Conservation (phyloP, 345 rosid genomes). For the Sisymbrium irio region DNA sequence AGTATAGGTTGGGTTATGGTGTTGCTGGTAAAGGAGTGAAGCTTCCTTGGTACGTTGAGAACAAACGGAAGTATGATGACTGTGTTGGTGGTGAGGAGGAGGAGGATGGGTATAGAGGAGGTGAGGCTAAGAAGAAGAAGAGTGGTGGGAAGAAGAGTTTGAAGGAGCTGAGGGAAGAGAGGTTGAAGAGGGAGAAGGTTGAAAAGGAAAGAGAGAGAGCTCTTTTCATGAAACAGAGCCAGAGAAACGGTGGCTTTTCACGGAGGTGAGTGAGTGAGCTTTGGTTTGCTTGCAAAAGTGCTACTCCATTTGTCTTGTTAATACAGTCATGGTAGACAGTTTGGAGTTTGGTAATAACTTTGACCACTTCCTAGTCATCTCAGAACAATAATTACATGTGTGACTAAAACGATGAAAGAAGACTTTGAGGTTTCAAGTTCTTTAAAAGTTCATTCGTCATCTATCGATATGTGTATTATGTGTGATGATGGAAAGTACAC, state of each 20-base stretch:
- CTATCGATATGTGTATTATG: no score
- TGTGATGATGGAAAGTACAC: no score
- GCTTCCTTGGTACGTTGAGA: conserved; percentile 89
- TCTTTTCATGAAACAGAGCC: conserved; percentile 50
- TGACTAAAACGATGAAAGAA: neutral
- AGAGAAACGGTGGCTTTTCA: conserved; percentile 45
- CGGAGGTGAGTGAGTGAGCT: conserved; percentile 37
- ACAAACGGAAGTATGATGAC: conserved; percentile 37
- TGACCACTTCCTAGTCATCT: neutral
- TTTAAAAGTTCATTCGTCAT: neutral
- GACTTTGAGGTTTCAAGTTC: neutral
- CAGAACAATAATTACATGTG: neutral
- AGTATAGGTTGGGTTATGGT: conserved; percentile 82
- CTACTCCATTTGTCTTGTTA: neutral
- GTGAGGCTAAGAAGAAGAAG: conserved; percentile 49
- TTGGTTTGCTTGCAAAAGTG: neutral
- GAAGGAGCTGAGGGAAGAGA: conserved; percentile 73
- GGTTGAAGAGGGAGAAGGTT: conserved; percentile 64
- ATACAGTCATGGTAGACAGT: conserved; percentile 1
- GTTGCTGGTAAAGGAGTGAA: conserved; percentile 93
- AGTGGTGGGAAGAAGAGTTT: conserved; percentile 67
- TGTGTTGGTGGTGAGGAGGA: conserved; percentile 21
- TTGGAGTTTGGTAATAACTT: no score
- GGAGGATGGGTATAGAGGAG: conserved; percentile 16
- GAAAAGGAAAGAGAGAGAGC: conserved; percentile 76